phyloP scores from a whole-genome alignment of 1,139 yeast genomes.

The Groenewaldozyma auringiensis region DNA sequence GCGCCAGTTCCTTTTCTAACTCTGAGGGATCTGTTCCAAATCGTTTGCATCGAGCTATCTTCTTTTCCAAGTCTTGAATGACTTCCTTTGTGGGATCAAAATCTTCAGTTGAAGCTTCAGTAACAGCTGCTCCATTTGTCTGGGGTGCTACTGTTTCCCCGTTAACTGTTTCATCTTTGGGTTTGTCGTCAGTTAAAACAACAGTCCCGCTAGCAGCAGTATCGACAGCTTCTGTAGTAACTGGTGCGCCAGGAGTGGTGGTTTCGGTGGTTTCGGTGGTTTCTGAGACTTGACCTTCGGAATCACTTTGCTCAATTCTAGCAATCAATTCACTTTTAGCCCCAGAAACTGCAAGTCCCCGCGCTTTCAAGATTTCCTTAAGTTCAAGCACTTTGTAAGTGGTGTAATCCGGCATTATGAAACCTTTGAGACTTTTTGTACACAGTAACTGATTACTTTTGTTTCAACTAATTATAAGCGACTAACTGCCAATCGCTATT shows the following conservation, averaged over 20 bases:
- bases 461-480: too few species aligned
- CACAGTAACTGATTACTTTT: neutral
- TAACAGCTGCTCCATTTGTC: slow-evolving; percentile 11
- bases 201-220: slow-evolving; percentile 7
- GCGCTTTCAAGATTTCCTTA: slow-evolving; percentile 63
- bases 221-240: slow-evolving; percentile 1
- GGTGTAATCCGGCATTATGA: slow-evolving; percentile 50
- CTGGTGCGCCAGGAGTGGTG: slow-evolving; percentile 2
- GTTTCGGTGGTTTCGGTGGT: slow-evolving; percentile 1
- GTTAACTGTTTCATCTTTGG: slow-evolving; percentile 16
- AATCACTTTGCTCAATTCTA: slow-evolving; percentile 42
- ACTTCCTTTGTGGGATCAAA: slow-evolving; percentile 33
- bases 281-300: neutral
- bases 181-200: slow-evolving; percentile 17
- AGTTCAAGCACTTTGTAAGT: slow-evolving; percentile 75
- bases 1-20: slow-evolving; percentile 39
- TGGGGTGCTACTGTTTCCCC: slow-evolving; percentile 11
- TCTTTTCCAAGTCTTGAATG: slow-evolving; percentile 57
- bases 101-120: slow-evolving; percentile 16
- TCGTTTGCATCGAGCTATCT: slow-evolving; percentile 65
- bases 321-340: slow-evolving; percentile 76
- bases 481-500: too few species aligned
- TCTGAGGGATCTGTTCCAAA: slow-evolving; percentile 59
- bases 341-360: slow-evolving; percentile 67
- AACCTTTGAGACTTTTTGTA: too few species aligned